Percentiles rank a stretch among this genome's conserved stretches.
Evolutionary conservation across 345 rosid species (phyloP).

Genomic region (Sisymbrium irio): DNA sequence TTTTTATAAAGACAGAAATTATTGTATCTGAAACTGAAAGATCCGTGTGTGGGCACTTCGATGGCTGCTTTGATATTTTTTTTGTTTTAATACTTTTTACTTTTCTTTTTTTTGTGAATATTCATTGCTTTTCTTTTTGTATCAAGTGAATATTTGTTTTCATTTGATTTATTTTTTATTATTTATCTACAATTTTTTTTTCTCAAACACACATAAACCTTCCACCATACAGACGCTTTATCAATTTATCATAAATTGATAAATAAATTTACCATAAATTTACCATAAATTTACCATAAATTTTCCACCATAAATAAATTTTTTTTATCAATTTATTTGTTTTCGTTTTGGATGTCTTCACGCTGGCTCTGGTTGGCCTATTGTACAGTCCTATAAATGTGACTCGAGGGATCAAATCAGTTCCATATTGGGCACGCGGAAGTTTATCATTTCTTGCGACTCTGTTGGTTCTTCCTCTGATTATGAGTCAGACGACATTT

Average conservation of each 20-base stretch:
- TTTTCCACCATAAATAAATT: too few relatives aligned
- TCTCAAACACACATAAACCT: not conserved
- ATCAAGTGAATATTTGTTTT: not conserved
- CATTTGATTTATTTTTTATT: not conserved
- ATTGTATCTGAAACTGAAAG: not conserved
- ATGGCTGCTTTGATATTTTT: not conserved
- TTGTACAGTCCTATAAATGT: too few relatives aligned
- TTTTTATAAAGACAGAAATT: not conserved
- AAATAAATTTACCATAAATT: too few relatives aligned
- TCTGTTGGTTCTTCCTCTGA: too few relatives aligned
- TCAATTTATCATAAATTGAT: too few relatives aligned
- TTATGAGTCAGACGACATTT: too few relatives aligned
- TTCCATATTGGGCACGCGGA: too few relatives aligned
- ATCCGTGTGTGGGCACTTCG: slow-evolving; percentile 11
- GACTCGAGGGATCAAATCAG: too few relatives aligned
- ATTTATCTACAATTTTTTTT: not conserved
- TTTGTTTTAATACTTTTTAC: not conserved
- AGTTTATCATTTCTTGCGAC: too few relatives aligned
- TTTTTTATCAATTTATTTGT: too few relatives aligned
- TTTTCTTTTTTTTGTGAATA: not conserved
- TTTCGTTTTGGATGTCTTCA: slow-evolving; percentile 37
- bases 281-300: too few relatives aligned
- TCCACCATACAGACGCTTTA: too few relatives aligned
- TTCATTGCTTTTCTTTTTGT: not conserved
- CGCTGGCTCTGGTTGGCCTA: slow-evolving; percentile 38